Percentiles rank a stretch among this genome's conserved stretches.
These are phyloP conservation scores for Alternaria gansuensis DNA, from an alignment of 2,329 filamentous ascomycete species.

Conservation along the genomic window DNA sequence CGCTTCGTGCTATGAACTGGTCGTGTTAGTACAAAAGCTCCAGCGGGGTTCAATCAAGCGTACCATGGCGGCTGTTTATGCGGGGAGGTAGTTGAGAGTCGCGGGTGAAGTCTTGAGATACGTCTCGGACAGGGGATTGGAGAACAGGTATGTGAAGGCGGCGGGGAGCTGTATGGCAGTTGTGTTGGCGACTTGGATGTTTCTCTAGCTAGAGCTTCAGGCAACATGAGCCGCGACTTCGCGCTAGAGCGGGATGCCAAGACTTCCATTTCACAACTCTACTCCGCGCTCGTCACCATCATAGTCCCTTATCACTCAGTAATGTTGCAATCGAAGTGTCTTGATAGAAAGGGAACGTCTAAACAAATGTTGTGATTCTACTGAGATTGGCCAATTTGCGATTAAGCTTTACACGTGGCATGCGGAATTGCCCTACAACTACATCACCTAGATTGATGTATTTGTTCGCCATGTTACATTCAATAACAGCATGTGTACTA, in stretches of 20 bases:
- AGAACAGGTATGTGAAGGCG: not conserved
- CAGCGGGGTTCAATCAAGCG: conserved; percentile 33
- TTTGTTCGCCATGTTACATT: no score
- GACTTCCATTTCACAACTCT: conserved; percentile 16
- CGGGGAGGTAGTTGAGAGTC: not conserved
- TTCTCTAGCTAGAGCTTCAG: conserved; percentile 40
- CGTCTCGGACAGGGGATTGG: not conserved
- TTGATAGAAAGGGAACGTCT: not conserved
- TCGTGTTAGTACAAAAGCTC: conserved; percentile 46
- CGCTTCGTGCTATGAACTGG: conserved; percentile 97
- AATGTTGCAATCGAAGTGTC: not conserved
- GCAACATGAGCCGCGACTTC: conserved; percentile 39
- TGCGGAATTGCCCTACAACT: no score
- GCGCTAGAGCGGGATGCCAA: conserved; percentile 33
- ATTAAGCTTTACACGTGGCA: no score
- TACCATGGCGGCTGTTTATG: conserved; percentile 46
- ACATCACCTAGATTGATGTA: no score
- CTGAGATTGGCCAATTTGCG: not conserved
- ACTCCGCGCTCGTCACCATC: not conserved
- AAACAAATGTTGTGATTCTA: not conserved
- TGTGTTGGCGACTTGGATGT: conserved; percentile 31
- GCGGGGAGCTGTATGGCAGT: conserved; percentile 10
- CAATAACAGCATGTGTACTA: no score
- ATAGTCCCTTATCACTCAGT: not conserved
- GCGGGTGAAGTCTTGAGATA: not conserved